Evolutionary conservation across 129 eudicot species (phyloP).

Genomic region (Oenanthe sinensis): DNA sequence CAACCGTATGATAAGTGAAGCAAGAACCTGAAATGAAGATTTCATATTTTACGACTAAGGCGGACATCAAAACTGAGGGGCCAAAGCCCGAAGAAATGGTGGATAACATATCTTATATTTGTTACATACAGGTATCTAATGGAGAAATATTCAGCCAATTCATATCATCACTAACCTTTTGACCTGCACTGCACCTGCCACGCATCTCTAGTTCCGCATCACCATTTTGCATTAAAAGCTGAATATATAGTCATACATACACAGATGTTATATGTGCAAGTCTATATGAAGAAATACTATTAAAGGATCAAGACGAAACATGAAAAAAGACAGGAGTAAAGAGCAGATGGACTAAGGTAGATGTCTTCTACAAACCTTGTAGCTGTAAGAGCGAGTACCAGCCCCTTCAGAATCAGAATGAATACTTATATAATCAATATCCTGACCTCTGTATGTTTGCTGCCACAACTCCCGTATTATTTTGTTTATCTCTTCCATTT

Average conservation of each 20-base stretch:
- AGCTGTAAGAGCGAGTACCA: conserved; percentile 97
- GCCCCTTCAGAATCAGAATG: conserved; percentile 90
- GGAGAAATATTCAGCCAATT: background rate
- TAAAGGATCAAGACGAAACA: background rate
- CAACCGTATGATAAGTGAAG: conserved; percentile 84
- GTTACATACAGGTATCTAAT: background rate
- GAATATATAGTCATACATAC: conserved; percentile 1
- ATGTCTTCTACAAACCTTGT: conserved; percentile 42
- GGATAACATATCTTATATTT: background rate
- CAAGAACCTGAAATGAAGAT: conserved; percentile 63
- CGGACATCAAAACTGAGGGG: background rate
- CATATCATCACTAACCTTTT: conserved; percentile 45
- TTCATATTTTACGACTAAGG: background rate
- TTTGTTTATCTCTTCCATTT: conserved; percentile 97
- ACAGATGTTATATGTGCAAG: background rate
- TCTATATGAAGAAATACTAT: background rate
- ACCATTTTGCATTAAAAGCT: conserved; percentile 98
- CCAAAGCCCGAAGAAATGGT: background rate
- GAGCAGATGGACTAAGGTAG: background rate
- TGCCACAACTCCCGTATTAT: conserved; percentile 96
- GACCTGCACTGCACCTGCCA: conserved; percentile 99
- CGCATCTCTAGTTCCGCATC: conserved; percentile 96
- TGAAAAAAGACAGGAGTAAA: background rate
- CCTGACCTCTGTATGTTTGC: conserved; percentile 98
- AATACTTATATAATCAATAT: conserved; percentile 88